These are phyloP conservation scores for Umbelopsis sp. DNA, from an alignment of 192 early-diverging fungal genomes.

Conservation along the genomic window DNA sequence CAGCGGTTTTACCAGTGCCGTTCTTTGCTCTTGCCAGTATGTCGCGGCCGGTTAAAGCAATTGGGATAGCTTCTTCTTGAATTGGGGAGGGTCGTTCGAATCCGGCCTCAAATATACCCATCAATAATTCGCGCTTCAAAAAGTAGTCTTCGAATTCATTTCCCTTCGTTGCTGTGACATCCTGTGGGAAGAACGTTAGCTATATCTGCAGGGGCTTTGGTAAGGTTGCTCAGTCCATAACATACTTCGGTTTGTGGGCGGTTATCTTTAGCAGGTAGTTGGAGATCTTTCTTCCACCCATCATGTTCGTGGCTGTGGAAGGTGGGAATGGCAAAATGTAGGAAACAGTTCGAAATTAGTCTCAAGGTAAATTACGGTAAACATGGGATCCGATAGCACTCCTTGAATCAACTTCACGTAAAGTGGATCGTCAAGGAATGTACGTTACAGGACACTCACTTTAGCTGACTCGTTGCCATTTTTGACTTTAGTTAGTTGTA, in stretches of 20 bases:
- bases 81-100: slow-evolving; percentile 98
- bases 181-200: slow-evolving; percentile 40
- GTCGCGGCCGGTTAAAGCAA: slow-evolving; percentile 93
- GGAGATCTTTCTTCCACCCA: slow-evolving; percentile 77
- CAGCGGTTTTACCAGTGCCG: slow-evolving; percentile 94
- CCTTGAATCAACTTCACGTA: background rate
- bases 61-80: slow-evolving; percentile 98
- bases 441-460: background rate
- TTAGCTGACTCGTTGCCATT: slow-evolving; percentile 17
- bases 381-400: background rate
- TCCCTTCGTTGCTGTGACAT: slow-evolving; percentile 97
- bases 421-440: background rate
- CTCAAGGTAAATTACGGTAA: background rate
- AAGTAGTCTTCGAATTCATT: slow-evolving; percentile 99
- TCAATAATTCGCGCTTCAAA: slow-evolving; percentile 92
- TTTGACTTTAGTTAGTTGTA: background rate
- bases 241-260: slow-evolving; percentile 89
- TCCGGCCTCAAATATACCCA: slow-evolving; percentile 99
- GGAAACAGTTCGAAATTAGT: no score
- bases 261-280: slow-evolving; percentile 80
- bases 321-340: background rate
- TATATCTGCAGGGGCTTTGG: background rate
- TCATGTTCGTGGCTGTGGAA: slow-evolving; percentile 57
- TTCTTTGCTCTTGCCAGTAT: slow-evolving; percentile 97
- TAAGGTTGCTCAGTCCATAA: background rate